These are phyloP conservation scores for Claviceps digitariae DNA, from an alignment of 2,329 filamentous ascomycete species.

Conservation along the genomic window DNA sequence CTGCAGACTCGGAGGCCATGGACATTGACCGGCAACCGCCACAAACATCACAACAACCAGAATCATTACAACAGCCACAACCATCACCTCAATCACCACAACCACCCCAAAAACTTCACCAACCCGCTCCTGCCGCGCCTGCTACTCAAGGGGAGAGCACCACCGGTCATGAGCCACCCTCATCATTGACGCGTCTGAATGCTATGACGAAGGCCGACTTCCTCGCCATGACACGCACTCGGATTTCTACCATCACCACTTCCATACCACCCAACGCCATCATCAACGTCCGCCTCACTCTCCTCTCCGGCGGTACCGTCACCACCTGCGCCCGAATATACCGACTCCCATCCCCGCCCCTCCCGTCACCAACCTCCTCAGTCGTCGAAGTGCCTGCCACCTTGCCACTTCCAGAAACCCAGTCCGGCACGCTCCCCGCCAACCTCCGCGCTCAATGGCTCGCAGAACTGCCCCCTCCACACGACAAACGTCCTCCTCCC, in stretches of 20 bases:
- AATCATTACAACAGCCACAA: neutral
- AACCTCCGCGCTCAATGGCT: conserved; percentile 62
- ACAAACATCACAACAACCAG: neutral
- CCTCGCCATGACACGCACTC: conserved; percentile 11
- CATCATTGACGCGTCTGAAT: conserved; percentile 10
- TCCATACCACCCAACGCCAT: conserved; percentile 23
- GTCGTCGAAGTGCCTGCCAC: conserved; percentile 34
- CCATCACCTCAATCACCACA: neutral
- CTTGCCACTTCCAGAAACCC: conserved; percentile 15
- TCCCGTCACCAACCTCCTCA: conserved; percentile 14
- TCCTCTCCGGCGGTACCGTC: conserved; percentile 58
- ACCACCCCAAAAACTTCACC: neutral
- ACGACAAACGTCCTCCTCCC: neutral
- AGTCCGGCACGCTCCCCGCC: conserved; percentile 18
- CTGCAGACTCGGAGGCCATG: conserved; percentile 15
- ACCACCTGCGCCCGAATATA: conserved; percentile 69
- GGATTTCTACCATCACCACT: conserved; percentile 9
- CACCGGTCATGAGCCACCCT: neutral
- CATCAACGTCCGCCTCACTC: conserved; percentile 51
- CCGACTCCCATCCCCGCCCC: conserved; percentile 44
- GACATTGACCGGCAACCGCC: conserved; percentile 14
- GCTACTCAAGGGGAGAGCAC: neutral
- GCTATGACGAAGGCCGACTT: conserved; percentile 19
- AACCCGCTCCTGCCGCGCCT: neutral
- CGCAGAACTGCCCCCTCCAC: conserved; percentile 30